Evolutionary conservation across 768 basidiomycete genomes (phyloP).

Genomic region (Chalciporus pseudorubinellus): DNA sequence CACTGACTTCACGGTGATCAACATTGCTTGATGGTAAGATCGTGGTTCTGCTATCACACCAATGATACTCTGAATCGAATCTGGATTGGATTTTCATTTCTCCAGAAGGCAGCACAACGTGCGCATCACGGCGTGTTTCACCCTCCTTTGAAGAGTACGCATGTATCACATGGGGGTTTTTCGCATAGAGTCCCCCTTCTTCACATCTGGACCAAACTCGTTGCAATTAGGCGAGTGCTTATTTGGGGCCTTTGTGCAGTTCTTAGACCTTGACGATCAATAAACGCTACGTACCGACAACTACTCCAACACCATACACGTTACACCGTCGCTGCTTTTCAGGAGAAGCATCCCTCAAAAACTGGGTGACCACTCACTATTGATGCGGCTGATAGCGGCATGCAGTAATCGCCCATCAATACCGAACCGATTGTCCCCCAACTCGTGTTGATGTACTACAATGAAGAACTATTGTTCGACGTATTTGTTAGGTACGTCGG

Average conservation of each 20-base stretch:
- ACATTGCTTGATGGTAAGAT: not conserved
- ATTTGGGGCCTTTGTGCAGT: not conserved
- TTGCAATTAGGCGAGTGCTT: not conserved
- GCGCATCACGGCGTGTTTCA: not conserved
- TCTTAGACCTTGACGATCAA: not conserved
- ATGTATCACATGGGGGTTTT: not conserved
- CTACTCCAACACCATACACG: not conserved
- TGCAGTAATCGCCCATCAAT: not conserved
- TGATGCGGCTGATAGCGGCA: not conserved
- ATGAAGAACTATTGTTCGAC: not conserved
- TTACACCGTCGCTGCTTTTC: too few species aligned
- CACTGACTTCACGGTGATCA: not conserved
- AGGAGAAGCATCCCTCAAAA: not conserved
- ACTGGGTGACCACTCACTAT: too few species aligned
- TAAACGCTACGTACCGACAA: not conserved
- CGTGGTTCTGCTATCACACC: not conserved
- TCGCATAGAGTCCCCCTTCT: not conserved
- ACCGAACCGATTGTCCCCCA: not conserved
- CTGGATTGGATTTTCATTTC: not conserved
- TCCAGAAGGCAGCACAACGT: not conserved
- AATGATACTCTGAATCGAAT: not conserved
- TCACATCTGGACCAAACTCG: not conserved
- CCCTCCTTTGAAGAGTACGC: not conserved
- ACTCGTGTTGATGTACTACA: not conserved
- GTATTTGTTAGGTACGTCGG: not conserved